phyloP scores from a whole-genome alignment of 208 protist species.

The Angomonas deanei region DNA sequence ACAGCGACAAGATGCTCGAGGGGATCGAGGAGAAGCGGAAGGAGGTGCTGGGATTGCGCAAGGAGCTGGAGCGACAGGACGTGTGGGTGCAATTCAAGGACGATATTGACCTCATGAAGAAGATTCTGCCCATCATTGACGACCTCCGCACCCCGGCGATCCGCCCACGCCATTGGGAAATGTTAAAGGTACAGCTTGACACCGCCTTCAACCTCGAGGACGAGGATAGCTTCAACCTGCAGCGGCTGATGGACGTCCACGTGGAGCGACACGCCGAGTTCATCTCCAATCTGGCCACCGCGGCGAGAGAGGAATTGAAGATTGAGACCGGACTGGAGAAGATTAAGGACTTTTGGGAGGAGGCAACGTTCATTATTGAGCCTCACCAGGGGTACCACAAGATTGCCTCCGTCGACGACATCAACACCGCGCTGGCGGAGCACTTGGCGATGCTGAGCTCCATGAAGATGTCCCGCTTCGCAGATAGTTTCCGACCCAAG shows the following conservation, averaged over 20 bases:
- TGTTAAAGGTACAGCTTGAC: slow-evolving; percentile 91
- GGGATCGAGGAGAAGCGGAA: slow-evolving; percentile 76
- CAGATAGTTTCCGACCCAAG: slow-evolving; percentile 92
- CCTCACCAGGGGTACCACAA: slow-evolving; percentile 90
- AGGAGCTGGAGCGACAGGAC: slow-evolving; percentile 90
- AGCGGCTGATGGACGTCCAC: slow-evolving; percentile 90
- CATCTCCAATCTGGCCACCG: slow-evolving; percentile 89
- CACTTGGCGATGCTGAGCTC: slow-evolving; percentile 90
- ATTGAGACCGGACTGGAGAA: slow-evolving; percentile 93
- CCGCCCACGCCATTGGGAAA: slow-evolving; percentile 90
- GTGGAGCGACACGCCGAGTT: slow-evolving; percentile 93
- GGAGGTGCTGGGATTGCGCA: slow-evolving; percentile 78
- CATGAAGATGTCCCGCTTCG: slow-evolving; percentile 96
- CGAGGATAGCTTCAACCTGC: slow-evolving; percentile 89
- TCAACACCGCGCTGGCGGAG: slow-evolving; percentile 92
- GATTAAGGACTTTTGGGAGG: slow-evolving; percentile 90
- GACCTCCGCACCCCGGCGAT: slow-evolving; percentile 95
- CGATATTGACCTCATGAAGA: slow-evolving; percentile 94
- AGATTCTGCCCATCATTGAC: slow-evolving; percentile 93
- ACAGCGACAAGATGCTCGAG: slow-evolving; percentile 92
- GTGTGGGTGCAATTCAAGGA: slow-evolving; percentile 93
- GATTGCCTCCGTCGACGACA: slow-evolving; percentile 89
- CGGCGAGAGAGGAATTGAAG: slow-evolving; percentile 93
- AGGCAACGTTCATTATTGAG: slow-evolving; percentile 79
- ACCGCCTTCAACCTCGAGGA: slow-evolving; percentile 89